Base-by-base conservation (phyloP, 1,139 yeast species). In the Scheffersomyces cryptocercus region DNA sequence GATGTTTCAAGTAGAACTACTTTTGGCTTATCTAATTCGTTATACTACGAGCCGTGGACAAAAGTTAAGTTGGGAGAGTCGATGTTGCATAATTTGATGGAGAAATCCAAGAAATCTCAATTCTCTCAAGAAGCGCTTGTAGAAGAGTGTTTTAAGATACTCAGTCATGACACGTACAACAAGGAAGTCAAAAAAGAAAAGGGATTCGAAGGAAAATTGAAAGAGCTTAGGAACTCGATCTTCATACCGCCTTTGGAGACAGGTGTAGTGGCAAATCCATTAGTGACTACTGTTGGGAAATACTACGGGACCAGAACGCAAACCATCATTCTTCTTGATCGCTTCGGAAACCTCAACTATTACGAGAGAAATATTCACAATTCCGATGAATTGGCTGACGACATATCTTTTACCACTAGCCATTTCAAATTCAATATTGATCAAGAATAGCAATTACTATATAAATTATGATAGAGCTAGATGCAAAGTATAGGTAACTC, bases 281-380 rank as follows among this genome's bases (percentile, higher is more conserved):
- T 36, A 4, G 35, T 28, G 20, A 32, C 30, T 2, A 56, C 62
- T 2, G 51, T 59, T 24, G 87, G 88, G 0, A 64, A 67, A 26
- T 81, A 73, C 54, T 93, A 91, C 56, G 98, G 97, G 0, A 93
- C 99, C 0, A 68, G 98, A 42, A 88, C 97, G 0, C 97, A 90
- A 58, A 89, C 96, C 0, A 79, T 90, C 1, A 73, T 91, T 5
- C 58, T 89, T 15, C 73, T 88, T 9, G 79, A 77, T 52, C 73
- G 70, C 32, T 44, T 61, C 5, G 85, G 86, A 2, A 46, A 49
- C 13, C 53, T 75, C 37, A 64, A 68, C 43, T 74, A 74, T 51
- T 68, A 63, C 43, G 79, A 75, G 52, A 53, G 64, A 31, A 68
- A 70, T 48, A 47, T 73, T 14, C 70, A 70, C 47, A 49, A 50